Base-by-base conservation (phyloP, 768 basidiomycete genomes). In the Tephrocybe sp. region DNA sequence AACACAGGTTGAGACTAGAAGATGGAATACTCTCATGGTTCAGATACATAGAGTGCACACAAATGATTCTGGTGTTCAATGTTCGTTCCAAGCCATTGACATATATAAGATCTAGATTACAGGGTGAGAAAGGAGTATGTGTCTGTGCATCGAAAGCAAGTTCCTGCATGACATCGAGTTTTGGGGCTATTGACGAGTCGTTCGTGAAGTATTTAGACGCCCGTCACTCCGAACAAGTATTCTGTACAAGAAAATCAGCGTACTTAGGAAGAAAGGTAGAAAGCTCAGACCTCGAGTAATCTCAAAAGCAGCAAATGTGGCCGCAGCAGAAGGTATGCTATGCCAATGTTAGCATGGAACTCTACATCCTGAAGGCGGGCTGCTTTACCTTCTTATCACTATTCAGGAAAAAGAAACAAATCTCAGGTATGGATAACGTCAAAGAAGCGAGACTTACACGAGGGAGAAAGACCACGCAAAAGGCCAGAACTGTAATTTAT, bases 281-380 rank as follows among this genome's bases (percentile, higher is more conserved):
- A 21, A n/a, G n/a, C 3, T 6, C n/a, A 39, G 20, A 85, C 86
- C 86, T 73, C 90, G 71, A 0, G 86, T 90, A 23, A 94, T 62
- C 66, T 97, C 93, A 61, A 88, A 97, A 0, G 89, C 88, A 10
- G 90, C 86, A 58, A 97, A 96, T 3, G 94, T 97, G 58, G 86
- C 85, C 37, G 84, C 94, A 11, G 93, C 93, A 4, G 94, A 90
- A 12, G 94, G 94, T 61, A 95, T 92, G 68, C 92, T 93, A 56
- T 42, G 14, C 59, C 3, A 25, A n/a, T 30, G 32, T 54, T 18
- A 53, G 30, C 14, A 54, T 15, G 41, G 25, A 42, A 41, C 17
- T 8, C 20, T 15, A 41, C 33, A 14, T 10, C n/a, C n/a, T n/a
- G n/a, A n/a, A n/a, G n/a, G n/a, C n/a, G n/a, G n/a, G n/a, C n/a